Evolutionary conservation across 192 early-diverging fungal species (phyloP), one percentile per base, ranked within the genome.

Genomic region (Linnemannia elongata): DNA sequence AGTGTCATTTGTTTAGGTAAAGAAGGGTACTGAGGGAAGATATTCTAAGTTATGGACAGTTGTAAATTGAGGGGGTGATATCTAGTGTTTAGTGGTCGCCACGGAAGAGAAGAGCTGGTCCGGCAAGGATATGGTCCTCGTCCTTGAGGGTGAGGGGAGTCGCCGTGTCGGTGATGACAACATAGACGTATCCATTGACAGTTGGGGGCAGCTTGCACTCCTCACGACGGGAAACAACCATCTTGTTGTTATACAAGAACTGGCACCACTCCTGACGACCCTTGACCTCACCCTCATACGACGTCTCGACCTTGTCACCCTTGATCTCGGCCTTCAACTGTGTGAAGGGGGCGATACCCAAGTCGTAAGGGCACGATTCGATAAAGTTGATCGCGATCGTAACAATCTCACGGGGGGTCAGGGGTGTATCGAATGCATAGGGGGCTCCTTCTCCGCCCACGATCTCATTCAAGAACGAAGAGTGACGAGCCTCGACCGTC

Each of bases 401-500:
- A 27, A 93, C n/a, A 18, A 92, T 70, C 47, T 90, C 82, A 10
- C 78, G 74, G 69, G 88, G 72, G 12, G 82, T 84, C 41, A 93
- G 82, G 0, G 91, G 89, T 12, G 88, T 88, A 72, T 93, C 92
- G 47, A 93, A 93, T 0, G 90, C 38, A 10, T 88, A 86, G 17
- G 91, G 89, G 1, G 77, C 41, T n/a, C 74, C 78, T 0, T 12
- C 7, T 2, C 10, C 30, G 2, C 72, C 81, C 12, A 54, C 10
- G 22, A 85, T 18, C 4, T 80, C 75, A 76, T 93, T 93, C 72
- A 93, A 76, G 66, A 91, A 82, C 9, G 92, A 66, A 3, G 91
- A 80, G 74, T 93, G 92, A 69, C 91, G 92, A 44, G 78, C 91
- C 68, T 93, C 91, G 42, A 92, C 80, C n/a, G 91, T 92, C 6